Base-by-base conservation (phyloP, 805 yeast species). In the Scheffersomyces ergatensis region DNA sequence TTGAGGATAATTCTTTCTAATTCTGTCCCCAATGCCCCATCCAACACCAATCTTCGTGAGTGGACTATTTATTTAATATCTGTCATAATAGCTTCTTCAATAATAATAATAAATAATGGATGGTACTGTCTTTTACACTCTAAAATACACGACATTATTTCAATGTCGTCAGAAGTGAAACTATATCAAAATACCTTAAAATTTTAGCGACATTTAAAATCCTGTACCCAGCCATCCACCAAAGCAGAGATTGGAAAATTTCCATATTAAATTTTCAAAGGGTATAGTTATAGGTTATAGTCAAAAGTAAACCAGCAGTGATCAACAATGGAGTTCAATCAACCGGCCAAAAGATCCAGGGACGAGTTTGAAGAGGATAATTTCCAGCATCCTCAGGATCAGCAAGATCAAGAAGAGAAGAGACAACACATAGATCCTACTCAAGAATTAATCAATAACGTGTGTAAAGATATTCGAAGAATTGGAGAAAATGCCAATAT, bases 21-120 rank as follows among this genome's bases (percentile, higher is more conserved):
- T 48, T 76, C 80, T 0, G 85, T 80, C 0, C 88, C 89, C 33
- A 80, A 68, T 0, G 82, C 88, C 5, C 89, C 89, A 58, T 83
- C 87, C 12, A 60, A 46, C 1, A 63, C 57, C 34, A 47, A 45
- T 29, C 41, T 34, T 29, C 31, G 33, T 2, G 20, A 6, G 3
- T 27, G 13, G 6, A 44, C 14, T 5, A 34, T 9, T 12, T 33
- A 5, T 27, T 20, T 34, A 26, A 36, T 27, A 26, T 46, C 38
- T 34, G 33, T 39, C 47, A 43, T 46, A 26, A n/a, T n/a, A n/a
- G n/a, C n/a, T n/a, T n/a, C n/a, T n/a, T n/a, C n/a, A n/a, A n/a
- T n/a, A n/a, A n/a, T n/a, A n/a, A n/a, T n/a, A n/a, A n/a, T n/a
- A n/a, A n/a, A n/a, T n/a, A n/a, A n/a, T n/a, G n/a, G n/a, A n/a